Evolutionary conservation across 2,329 filamentous ascomycete genomes (phyloP).

Genomic region (Fusarium veterinarium): DNA sequence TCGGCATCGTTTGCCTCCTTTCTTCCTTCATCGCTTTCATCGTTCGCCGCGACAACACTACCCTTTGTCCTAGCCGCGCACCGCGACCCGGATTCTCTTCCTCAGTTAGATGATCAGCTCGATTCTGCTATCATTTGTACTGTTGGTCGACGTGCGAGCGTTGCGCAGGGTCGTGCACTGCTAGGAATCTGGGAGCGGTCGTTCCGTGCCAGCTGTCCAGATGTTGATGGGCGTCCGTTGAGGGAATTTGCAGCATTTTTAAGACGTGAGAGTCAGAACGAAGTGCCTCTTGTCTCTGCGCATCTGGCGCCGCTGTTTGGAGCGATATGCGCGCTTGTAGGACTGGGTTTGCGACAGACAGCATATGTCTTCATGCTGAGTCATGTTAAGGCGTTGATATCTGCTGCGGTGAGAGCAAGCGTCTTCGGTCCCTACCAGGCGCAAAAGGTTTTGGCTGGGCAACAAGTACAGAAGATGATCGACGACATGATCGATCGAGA

Average conservation of each 20-base stretch:
- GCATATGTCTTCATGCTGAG: conserved; percentile 81
- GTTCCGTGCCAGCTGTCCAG: conserved; percentile 58
- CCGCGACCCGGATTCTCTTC: conserved; percentile 62
- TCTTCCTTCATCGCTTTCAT: conserved; percentile 75
- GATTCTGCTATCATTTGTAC: conserved; percentile 83
- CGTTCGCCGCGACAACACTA: conserved; percentile 77
- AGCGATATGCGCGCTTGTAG: conserved; percentile 70
- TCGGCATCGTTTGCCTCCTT: conserved; percentile 69
- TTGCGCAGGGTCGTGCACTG: conserved; percentile 80
- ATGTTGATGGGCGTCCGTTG: conserved; percentile 46
- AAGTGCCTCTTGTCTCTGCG: conserved; percentile 62
- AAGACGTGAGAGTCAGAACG: conserved; percentile 43
- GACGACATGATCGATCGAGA: conserved; percentile 68
- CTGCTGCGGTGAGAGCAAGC: conserved; percentile 80
- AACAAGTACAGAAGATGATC: conserved; percentile 68
- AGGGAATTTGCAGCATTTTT: conserved; percentile 53
- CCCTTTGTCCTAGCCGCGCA: conserved; percentile 80
- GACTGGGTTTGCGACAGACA: conserved; percentile 69
- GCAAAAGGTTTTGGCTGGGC: conserved; percentile 76
- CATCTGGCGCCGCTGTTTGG: conserved; percentile 81
- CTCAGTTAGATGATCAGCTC: conserved; percentile 76
- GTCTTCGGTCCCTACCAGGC: conserved; percentile 85
- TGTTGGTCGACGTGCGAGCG: conserved; percentile 80
- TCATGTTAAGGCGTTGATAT: conserved; percentile 80
- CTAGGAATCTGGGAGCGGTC: conserved; percentile 81